phyloP scores from a whole-genome alignment of 805 yeast species.

The Starmerella etchellsii region DNA sequence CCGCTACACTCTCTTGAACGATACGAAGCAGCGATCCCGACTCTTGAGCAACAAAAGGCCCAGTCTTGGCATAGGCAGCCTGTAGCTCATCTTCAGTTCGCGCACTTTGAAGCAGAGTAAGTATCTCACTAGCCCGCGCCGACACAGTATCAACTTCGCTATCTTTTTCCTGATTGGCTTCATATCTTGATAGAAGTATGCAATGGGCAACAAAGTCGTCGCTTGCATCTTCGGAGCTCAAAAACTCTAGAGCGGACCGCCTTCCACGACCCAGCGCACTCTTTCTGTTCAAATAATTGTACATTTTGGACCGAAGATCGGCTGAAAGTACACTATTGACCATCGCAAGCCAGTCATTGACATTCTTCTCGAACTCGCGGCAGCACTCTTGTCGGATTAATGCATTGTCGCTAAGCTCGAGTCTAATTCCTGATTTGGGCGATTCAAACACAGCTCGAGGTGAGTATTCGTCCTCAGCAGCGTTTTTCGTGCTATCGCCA shows the following conservation, averaged over 20 bases:
- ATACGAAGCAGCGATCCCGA: neutral
- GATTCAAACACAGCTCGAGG: constrained; percentile 59
- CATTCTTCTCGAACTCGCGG: constrained; percentile 41
- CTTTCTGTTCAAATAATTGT: constrained; percentile 44
- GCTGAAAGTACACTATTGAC: constrained; percentile 47
- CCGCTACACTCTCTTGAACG: constrained; percentile 22
- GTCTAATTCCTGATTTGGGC: constrained; percentile 33
- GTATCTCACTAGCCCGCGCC: neutral
- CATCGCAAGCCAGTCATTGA: constrained; percentile 54
- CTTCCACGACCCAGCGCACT: constrained; percentile 49
- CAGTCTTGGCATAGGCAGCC: constrained; percentile 3
- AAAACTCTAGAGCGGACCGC: constrained; percentile 72
- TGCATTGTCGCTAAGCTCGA: constrained; percentile 61
- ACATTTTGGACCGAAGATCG: constrained; percentile 69
- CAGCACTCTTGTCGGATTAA: constrained; percentile 63
- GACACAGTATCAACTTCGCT: neutral
- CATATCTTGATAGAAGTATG: constrained; percentile 10
- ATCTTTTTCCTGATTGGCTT: neutral
- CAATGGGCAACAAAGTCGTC: constrained; percentile 17
- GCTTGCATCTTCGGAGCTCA: constrained; percentile 34
- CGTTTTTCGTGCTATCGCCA: constrained; percentile 70
- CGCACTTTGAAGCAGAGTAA: constrained; percentile 1
- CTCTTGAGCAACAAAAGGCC: neutral
- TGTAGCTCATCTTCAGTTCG: constrained; percentile 3
- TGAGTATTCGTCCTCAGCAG: constrained; percentile 70